Conservation (phyloP, 176 grass and related monocot species). For the Aegilops bicornis region DNA sequence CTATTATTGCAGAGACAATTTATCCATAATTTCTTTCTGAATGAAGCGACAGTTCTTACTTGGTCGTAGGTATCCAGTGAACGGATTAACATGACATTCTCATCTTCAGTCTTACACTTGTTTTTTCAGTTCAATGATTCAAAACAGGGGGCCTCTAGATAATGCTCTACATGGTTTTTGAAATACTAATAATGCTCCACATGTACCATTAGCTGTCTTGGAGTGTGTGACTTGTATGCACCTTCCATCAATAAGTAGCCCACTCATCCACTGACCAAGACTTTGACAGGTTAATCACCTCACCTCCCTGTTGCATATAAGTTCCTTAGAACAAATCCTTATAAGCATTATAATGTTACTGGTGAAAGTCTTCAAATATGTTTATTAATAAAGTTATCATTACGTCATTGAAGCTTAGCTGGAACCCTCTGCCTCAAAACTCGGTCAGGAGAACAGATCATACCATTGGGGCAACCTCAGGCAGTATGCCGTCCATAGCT, state of each 20-base stretch:
- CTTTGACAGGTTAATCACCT: constrained; percentile 13
- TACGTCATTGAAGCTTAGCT: constrained; percentile 12
- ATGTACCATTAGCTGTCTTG: constrained; percentile 21
- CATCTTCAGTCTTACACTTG: background rate
- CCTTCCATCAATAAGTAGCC: constrained; percentile 7
- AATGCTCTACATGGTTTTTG: too few species aligned
- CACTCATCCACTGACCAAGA: background rate
- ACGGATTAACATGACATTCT: constrained; percentile 17
- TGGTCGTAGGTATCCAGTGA: constrained; percentile 19
- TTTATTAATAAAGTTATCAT: background rate
- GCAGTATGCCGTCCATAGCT: background rate
- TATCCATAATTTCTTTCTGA: background rate
- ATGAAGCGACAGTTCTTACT: background rate
- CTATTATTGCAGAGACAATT: background rate
- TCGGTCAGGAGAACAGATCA: constrained; percentile 15
- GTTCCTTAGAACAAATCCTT: background rate
- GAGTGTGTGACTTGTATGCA: background rate
- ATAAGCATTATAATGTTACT: background rate
- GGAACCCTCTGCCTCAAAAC: constrained; percentile 24
- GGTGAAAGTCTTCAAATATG: background rate
- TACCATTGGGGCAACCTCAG: background rate
- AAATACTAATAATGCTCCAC: background rate
- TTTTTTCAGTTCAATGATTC: background rate
- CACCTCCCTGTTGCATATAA: background rate
- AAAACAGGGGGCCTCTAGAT: background rate